phyloP scores from a whole-genome alignment of 1,284 basidiomycete species.

The Lignosus rhinocerotis region DNA sequence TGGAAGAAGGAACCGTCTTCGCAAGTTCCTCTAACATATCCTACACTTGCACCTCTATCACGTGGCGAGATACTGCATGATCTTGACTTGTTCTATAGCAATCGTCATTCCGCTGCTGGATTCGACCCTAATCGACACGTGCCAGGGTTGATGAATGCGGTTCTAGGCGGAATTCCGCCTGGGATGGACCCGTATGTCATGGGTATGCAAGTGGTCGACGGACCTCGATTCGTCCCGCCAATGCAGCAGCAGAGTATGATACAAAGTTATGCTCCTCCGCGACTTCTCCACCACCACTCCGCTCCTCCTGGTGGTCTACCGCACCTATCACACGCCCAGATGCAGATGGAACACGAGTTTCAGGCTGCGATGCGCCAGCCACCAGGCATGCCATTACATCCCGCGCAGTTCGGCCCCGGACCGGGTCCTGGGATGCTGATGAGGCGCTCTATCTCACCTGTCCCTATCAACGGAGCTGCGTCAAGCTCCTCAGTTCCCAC shows the following conservation, averaged over 20 bases:
- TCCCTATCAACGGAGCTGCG: conserved; percentile 24
- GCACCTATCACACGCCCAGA: conserved; percentile 25
- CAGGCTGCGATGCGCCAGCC: conserved; percentile 22
- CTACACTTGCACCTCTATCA: conserved; percentile 53
- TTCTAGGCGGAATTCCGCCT: conserved; percentile 28
- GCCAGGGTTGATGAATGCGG: conserved; percentile 31
- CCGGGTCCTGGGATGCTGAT: conserved; percentile 23
- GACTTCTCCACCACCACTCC: conserved; percentile 31
- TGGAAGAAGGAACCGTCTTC: conserved; percentile 19
- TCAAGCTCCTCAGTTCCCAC: conserved; percentile 15
- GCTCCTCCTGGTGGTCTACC: conserved; percentile 27
- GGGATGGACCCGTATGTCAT: conserved; percentile 26
- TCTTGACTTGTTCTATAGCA: conserved; percentile 53
- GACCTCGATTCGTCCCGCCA: conserved; percentile 23
- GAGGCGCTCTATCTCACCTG: conserved; percentile 34
- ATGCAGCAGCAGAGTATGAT: conserved; percentile 23
- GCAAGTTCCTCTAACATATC: conserved; percentile 43
- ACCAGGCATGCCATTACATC: conserved; percentile 20
- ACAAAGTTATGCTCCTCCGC: conserved; percentile 26
- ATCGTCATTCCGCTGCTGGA: conserved; percentile 35
- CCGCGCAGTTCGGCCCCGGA: conserved; percentile 19
- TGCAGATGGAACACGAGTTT: conserved; percentile 31
- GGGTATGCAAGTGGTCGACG: conserved; percentile 27
- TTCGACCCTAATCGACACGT: conserved; percentile 25
- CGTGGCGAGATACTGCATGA: conserved; percentile 53